Base-by-base conservation (phyloP, 441 rosid species). In the Syzygium malaccense region DNA sequence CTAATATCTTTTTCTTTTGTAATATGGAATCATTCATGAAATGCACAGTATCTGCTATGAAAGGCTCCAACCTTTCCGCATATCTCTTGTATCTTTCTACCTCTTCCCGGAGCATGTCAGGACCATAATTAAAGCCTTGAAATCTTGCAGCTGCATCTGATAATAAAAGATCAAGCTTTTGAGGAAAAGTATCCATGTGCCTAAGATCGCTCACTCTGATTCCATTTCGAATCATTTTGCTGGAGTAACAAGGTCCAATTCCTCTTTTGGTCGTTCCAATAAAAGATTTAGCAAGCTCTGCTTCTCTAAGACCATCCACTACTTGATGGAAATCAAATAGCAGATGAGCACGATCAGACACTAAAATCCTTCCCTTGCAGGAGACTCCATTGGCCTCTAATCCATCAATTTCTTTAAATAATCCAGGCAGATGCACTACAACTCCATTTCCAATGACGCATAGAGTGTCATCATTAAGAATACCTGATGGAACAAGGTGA, bases 401-500 rank as follows among this genome's bases (percentile, higher is more conserved):
- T 49, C 96, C 96, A 90, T 96, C 99, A 83, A 98, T 97, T 91
- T 97, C 99, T 88, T 96, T 90, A 71, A 98, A 98, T 54, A 98
- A 87, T 75, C 97, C 97, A 19, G 98, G 98, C 85, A 98, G 91
- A 90, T 97, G 98, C 84, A 97, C 99, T 85, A 98, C 99, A 68
- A 98, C 99, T 33, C 99, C 99, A 58, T 96, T 98, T 53, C 99
- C 99, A 83, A 98, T 98, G 49, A 97, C 96, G 90, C 99, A 98
- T 20, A 95, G 93, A 17, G 99, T 96, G 45, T 93, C 99, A 92
- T 98, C 96, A 68, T 96, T 97, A 71, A 98, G 93, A 55, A 98
- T 97, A 45, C 99, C 99, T 0, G 99, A 98, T 20, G 99, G 99
- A 86, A 98, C 99, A 91, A 98, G 96, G 90, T 98, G 99, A 89